Evolutionary conservation across 2,329 filamentous ascomycete species (phyloP).

Genomic region (Penicillium aurantiogriseum): DNA sequence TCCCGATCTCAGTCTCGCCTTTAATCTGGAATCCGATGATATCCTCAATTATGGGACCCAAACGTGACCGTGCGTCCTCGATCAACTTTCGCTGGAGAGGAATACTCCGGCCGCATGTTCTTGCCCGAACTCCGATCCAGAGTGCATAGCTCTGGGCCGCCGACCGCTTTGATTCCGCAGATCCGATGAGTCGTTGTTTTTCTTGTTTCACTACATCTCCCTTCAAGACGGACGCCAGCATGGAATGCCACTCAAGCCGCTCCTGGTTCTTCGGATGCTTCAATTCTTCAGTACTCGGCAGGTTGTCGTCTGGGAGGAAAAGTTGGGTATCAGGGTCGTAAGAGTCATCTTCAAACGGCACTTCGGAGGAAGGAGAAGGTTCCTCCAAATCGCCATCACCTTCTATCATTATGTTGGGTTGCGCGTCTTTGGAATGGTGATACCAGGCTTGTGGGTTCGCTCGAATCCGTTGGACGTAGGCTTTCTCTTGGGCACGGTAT

Average conservation of each 20-base stretch:
- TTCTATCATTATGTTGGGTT: conserved; percentile 66
- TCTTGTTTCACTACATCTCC: conserved; percentile 97
- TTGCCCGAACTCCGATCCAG: conserved; percentile 85
- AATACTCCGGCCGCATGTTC: conserved; percentile 77
- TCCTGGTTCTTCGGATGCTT: conserved; percentile 85
- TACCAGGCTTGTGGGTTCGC: conserved; percentile 79
- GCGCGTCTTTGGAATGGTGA: conserved; percentile 56
- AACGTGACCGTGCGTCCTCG: conserved; percentile 73
- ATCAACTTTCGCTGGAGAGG: conserved; percentile 83
- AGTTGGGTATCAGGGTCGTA: conserved; percentile 91
- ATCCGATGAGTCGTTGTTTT: conserved; percentile 89
- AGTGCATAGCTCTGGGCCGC: conserved; percentile 68
- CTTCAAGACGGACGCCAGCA: conserved; percentile 92
- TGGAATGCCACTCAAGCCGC: conserved; percentile 94
- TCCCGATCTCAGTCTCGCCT: conserved; percentile 86
- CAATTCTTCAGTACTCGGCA: conserved; percentile 85
- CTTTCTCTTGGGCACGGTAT: conserved; percentile 83
- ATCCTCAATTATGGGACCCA: conserved; percentile 76
- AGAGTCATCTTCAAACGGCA: conserved; percentile 74
- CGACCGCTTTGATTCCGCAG: conserved; percentile 69
- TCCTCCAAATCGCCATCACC: conserved; percentile 84
- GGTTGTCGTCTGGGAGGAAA: conserved; percentile 85
- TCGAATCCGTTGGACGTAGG: conserved; percentile 87
- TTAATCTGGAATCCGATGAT: conserved; percentile 94
- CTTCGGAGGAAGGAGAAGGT: conserved; percentile 82